These are phyloP conservation scores for Pythium apleroticum DNA, from an alignment of 352 stramenopile species.

Conservation along the genomic window DNA sequence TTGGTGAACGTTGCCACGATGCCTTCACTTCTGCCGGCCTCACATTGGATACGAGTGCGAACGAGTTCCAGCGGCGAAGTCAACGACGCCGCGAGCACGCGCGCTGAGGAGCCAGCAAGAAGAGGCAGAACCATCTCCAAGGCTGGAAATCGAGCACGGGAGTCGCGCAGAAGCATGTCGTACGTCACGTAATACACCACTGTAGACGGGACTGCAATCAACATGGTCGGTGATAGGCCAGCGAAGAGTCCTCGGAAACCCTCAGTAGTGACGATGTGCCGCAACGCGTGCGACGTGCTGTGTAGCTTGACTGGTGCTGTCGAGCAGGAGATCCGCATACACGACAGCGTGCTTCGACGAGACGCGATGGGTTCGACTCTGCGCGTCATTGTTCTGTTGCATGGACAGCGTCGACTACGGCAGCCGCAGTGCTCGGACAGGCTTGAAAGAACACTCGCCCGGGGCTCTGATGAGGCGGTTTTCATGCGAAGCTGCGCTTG, in stretches of 20 bases:
- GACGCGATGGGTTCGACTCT: conserved; percentile 40
- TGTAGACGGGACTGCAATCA: conserved; percentile 93
- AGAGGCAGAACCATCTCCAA: conserved; percentile 52
- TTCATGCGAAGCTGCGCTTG: conserved; percentile 60
- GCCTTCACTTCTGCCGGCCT: conserved; percentile 21
- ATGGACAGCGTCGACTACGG: conserved; percentile 43
- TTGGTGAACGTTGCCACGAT: conserved; percentile 51
- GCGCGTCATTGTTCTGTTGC: conserved; percentile 53
- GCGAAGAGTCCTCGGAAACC: conserved; percentile 80
- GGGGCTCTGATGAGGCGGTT: neutral
- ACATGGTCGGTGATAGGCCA: conserved; percentile 88
- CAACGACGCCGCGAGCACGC: conserved; percentile 71
- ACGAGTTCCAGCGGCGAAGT: conserved; percentile 90
- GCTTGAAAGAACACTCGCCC: neutral
- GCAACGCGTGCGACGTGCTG: conserved; percentile 64
- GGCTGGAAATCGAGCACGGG: conserved; percentile 36
- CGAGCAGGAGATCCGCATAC: conserved; percentile 47
- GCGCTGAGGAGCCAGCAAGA: conserved; percentile 60
- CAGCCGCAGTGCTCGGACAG: conserved; percentile 42
- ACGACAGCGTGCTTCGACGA: conserved; percentile 30
- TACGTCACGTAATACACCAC: conserved; percentile 96
- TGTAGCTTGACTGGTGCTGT: conserved; percentile 36
- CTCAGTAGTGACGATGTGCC: conserved; percentile 81
- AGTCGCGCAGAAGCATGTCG: conserved; percentile 76
- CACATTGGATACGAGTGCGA: conserved; percentile 82